Evolutionary conservation across 1,284 basidiomycete species (phyloP), one percentile per base, ranked within the genome.

Genomic region (Heterobasidion annosum): DNA sequence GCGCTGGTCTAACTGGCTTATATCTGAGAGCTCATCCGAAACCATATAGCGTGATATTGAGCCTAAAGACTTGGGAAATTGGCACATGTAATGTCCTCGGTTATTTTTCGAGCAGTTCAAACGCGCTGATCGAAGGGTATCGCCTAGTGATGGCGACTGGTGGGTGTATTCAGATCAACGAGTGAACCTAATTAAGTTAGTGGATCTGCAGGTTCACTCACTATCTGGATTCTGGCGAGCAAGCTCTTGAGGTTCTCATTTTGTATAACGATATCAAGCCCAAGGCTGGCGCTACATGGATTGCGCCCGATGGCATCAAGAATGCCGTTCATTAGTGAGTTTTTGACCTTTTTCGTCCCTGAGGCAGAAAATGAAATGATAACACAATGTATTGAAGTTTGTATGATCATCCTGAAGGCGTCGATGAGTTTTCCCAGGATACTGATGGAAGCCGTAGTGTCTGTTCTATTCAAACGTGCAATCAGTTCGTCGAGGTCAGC

Each of bases 221-320:
- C 57, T 72, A 67, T 61, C 64, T 71, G 18, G 70, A 72, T 54
- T 71, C 70, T 2, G 67, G 66, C 2, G 70, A 72, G 54, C 70
- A 72, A 60, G 70, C 60, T 3, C 58, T 71, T 35, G 64, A 66
- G 13, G 64, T 68, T 32, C 67, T 72, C 32, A 67, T 69, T 1
- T 59, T 72, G 1, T 71, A 65, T 62, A 65, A 67, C 53, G 65
- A 70, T 54, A 70, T 72, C 57, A 52, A 57, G 42, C 62, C 66
- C 12, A 61, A 62, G 12, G 68, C 62, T 6, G 70, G 70, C 2
- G 68, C 64, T 4, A 72, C 70, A 32, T 70, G 64, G 54, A 67
- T 72, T 47, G 63, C 65, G 2, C 67, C 68, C 1, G 70, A 71
- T 51, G 69, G 69, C 0, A 65, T 71, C 51, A 63, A 64, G 52